Conservation (phyloP, 139 green algal genomes). For the Yamagishiella unicocca region DNA sequence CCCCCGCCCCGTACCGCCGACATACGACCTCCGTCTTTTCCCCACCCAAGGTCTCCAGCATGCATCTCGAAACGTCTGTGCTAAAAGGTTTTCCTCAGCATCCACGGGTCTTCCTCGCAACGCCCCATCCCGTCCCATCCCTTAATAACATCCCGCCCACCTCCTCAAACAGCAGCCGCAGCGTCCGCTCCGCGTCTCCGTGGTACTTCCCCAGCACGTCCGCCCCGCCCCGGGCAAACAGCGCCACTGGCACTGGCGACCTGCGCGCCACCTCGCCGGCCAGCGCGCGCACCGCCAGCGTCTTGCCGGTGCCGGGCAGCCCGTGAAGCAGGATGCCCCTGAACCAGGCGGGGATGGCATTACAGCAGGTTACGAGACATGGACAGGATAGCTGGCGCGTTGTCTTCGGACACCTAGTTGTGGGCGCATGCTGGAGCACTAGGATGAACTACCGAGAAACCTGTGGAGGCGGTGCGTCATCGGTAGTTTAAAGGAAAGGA, state of each 20-base stretch:
- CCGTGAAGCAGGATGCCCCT: slow-evolving; percentile 84
- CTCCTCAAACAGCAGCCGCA: slow-evolving; percentile 90
- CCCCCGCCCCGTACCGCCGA: too few relatives aligned
- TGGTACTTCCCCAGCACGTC: slow-evolving; percentile 94
- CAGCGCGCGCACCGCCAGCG: slow-evolving; percentile 73
- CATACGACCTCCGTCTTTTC: too few relatives aligned
- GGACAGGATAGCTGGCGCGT: too few relatives aligned
- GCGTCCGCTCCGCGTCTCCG: slow-evolving; percentile 89
- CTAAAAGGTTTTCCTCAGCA: too few relatives aligned
- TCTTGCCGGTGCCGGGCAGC: slow-evolving; percentile 82
- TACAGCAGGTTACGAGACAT: too few relatives aligned
- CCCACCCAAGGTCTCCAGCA: too few relatives aligned
- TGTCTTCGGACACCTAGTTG: too few relatives aligned
- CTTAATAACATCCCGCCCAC: too few relatives aligned
- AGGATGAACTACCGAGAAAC: too few relatives aligned
- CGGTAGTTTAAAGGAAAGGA: not conserved
- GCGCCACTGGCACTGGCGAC: slow-evolving; percentile 71
- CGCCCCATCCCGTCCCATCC: not conserved
- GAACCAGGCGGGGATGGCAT: not conserved
- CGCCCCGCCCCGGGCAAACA: slow-evolving; percentile 88
- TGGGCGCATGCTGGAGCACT: too few relatives aligned
- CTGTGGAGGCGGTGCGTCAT: not conserved
- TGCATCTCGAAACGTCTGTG: too few relatives aligned
- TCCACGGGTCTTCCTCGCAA: not conserved
- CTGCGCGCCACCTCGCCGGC: slow-evolving; percentile 69